Conservation (phyloP, 2,329 filamentous ascomycete genomes). For the Pseudohalonectria lignicola region DNA sequence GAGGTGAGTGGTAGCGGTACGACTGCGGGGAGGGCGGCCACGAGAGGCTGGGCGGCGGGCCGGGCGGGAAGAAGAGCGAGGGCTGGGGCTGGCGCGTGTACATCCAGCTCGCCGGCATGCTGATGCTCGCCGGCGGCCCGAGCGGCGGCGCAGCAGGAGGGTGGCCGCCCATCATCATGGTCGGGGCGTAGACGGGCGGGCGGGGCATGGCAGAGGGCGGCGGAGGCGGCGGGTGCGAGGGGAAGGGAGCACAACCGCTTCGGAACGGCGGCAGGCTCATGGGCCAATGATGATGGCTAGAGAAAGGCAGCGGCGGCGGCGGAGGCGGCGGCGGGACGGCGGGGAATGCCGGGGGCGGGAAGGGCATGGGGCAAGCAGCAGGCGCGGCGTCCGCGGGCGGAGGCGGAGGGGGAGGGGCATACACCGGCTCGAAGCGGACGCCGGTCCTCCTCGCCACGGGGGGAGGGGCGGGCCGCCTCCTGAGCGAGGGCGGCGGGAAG, state of each 20-base stretch:
- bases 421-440: not conserved
- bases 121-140: too few species aligned
- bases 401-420: not conserved
- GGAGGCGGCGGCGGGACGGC: too few species aligned
- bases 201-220: not conserved
- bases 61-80: not conserved
- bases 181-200: not conserved
- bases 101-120: too few species aligned
- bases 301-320: not conserved
- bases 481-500: not conserved
- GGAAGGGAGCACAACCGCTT: too few species aligned
- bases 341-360: too few species aligned
- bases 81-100: not conserved
- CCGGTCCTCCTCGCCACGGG: not conserved
- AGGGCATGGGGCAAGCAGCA: not conserved
- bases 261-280: not conserved
- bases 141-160: too few species aligned
- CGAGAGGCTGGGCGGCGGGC: not conserved
- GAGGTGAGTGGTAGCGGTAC: not conserved
- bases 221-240: not conserved
- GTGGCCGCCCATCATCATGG: not conserved
- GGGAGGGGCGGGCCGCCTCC: not conserved
- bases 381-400: too few species aligned
- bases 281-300: not conserved
- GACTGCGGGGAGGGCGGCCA: slow-evolving; percentile 1